Evolutionary conservation across 768 basidiomycete genomes (phyloP).

Genomic region (Chiua virens): DNA sequence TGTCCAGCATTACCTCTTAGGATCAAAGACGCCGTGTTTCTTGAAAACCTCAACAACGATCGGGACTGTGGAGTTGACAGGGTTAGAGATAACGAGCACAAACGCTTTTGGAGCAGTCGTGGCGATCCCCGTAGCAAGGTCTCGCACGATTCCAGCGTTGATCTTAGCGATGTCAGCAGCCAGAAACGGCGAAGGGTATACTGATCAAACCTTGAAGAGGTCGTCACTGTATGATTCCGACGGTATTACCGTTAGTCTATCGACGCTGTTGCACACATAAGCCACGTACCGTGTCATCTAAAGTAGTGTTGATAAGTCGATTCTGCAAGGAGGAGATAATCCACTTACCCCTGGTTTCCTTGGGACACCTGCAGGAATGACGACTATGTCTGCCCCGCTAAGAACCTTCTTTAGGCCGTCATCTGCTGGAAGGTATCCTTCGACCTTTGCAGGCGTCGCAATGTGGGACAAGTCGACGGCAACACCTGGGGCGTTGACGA

Average conservation of each 20-base stretch:
- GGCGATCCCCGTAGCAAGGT: slow-evolving; percentile 89
- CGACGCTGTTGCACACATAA: background rate
- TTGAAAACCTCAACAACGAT: slow-evolving; percentile 96
- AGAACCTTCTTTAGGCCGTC: slow-evolving; percentile 83
- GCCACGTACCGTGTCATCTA: slow-evolving; percentile 52
- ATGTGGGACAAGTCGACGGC: slow-evolving; percentile 95
- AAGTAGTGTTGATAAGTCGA: background rate
- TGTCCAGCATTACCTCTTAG: slow-evolving; percentile 65
- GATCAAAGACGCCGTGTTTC: slow-evolving; percentile 87
- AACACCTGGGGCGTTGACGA: slow-evolving; percentile 96
- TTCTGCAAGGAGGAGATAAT: background rate
- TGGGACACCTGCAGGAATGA: slow-evolving; percentile 96
- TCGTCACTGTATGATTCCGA: slow-evolving; percentile 66
- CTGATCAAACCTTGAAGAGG: slow-evolving; percentile 77
- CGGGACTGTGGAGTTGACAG: slow-evolving; percentile 98
- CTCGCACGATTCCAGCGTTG: slow-evolving; percentile 96
- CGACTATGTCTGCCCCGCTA: slow-evolving; percentile 82
- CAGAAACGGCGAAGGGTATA: background rate
- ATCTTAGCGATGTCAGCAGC: slow-evolving; percentile 51
- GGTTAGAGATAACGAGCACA: slow-evolving; percentile 97
- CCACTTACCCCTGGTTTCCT: slow-evolving; percentile 86
- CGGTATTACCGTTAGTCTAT: slow-evolving; percentile 9
- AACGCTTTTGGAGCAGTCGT: slow-evolving; percentile 83
- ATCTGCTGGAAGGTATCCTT: slow-evolving; percentile 76
- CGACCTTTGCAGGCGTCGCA: slow-evolving; percentile 80